Base-by-base conservation (phyloP, 148 eudicot genomes). In the Gaultheria prostrata region DNA sequence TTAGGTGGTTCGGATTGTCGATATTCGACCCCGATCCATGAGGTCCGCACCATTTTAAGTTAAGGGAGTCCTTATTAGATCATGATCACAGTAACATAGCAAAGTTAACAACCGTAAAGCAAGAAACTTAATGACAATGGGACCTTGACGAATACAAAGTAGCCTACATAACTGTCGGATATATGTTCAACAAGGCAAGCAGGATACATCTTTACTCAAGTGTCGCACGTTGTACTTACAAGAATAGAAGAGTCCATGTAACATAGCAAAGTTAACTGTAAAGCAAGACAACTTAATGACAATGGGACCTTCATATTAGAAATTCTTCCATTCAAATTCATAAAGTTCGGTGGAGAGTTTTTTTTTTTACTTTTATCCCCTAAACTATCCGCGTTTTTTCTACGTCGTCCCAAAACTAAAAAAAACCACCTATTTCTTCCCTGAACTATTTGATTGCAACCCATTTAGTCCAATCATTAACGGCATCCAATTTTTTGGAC, bases 171-270 rank as follows among this genome's bases (percentile, higher is more conserved):
- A 3, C 35, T 69, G 39, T 69, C 33, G n/a, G 75, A 6, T 71
- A 35, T 7, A 18, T 71, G 4, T 71, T 18, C 48, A 71, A 33
- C n/a, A 6, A 71, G 76, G 35, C 24, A 71, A 32, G 76, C 46
- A 6, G 12, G 76, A 71, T 20, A 7, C 46, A 18, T 71, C 1
- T 71, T 33, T 70, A 32, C 18, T 18, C 46, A 71, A 71, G 46
- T 71, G n/a, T 33, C 46, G 12, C 1, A 46, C 17, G 75, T 15
- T 30, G 6, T 30, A 70, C 75, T 17, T 70, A 70, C 45, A 70
- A 70, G 21, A 30, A 32, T 70, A 70, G 75, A 70, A 70, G 75
- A 70, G 75, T 70, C 45, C 43, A 71, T 71, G 35, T 71, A 71
- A 33, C 21, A 70, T 30, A 28, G 73, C 69, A 61, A 61, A 61